Evolutionary conservation across 345 rosid genomes (phyloP).

Genomic region (Eucalyptus tenuipes): DNA sequence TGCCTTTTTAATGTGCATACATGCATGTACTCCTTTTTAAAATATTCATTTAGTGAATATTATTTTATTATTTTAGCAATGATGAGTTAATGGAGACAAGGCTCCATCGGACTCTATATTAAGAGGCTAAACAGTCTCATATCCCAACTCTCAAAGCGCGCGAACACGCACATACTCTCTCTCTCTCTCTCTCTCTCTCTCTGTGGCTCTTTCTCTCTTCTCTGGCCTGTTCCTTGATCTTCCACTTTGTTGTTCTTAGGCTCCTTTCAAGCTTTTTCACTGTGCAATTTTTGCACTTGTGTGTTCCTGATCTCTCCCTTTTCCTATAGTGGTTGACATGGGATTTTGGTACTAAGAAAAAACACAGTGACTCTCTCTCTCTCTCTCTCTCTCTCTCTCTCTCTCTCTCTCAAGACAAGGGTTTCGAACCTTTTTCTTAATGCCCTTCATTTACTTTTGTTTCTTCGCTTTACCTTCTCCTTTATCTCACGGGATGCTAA

Average conservation of each 20-base stretch:
- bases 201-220: background rate
- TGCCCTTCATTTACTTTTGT: background rate
- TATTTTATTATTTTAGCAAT: background rate
- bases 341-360: background rate
- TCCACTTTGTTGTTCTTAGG: background rate
- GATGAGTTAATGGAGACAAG: background rate
- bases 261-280: background rate
- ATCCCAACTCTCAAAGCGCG: background rate
- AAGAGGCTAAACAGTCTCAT: background rate
- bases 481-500: background rate
- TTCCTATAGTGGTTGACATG: background rate
- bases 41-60: background rate
- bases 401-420: background rate
- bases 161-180: background rate
- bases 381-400: background rate
- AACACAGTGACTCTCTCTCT: background rate
- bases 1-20: background rate
- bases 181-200: background rate
- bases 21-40: background rate
- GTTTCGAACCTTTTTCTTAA: background rate
- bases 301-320: background rate
- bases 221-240: background rate
- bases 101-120: constrained; percentile 5
- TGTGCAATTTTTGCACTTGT: background rate
- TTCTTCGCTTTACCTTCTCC: background rate